Evolutionary conservation across 148 eudicot species (phyloP).

Genomic region (Beta vulgaris): DNA sequence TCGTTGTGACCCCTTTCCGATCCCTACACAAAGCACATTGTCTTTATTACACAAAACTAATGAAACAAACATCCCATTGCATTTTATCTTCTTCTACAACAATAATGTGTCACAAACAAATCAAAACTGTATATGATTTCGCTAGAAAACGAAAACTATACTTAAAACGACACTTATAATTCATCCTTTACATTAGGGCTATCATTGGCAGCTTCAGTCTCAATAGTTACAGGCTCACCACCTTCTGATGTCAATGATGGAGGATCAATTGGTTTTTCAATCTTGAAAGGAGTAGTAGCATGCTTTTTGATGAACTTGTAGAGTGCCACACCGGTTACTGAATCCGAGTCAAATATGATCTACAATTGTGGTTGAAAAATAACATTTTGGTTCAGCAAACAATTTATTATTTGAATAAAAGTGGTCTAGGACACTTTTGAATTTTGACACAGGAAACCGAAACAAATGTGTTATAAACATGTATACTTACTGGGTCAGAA

Average conservation of each 20-base stretch:
- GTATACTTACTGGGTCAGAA: conserved; percentile 67
- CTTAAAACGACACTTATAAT: too few relatives aligned
- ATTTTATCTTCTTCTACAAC: too few relatives aligned
- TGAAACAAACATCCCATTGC: too few relatives aligned
- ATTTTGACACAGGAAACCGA: neutral
- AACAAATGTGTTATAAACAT: neutral
- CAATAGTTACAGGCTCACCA: neutral
- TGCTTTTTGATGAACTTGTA: conserved; percentile 84
- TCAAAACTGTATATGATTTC: too few relatives aligned
- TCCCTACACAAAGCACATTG: too few relatives aligned
- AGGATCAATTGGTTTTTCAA: conserved; percentile 40
- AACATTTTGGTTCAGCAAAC: neutral
- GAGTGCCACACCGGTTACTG: conserved; percentile 54
- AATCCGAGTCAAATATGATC: conserved; percentile 57
- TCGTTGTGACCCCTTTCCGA: too few relatives aligned
- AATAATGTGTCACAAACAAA: too few relatives aligned
- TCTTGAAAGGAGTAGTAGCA: conserved; percentile 64
- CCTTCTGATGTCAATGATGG: conserved; percentile 21
- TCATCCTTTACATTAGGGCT: conserved; percentile 30
- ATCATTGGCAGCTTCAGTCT: neutral
- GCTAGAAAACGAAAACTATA: too few relatives aligned
- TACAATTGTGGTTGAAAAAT: conserved; percentile 27
- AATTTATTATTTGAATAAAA: too few relatives aligned
- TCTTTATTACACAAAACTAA: too few relatives aligned
- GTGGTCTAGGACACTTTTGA: too few relatives aligned